Evolutionary conservation across 306 rosid species (phyloP).

Genomic region (Cucurbita argyrosperma): DNA sequence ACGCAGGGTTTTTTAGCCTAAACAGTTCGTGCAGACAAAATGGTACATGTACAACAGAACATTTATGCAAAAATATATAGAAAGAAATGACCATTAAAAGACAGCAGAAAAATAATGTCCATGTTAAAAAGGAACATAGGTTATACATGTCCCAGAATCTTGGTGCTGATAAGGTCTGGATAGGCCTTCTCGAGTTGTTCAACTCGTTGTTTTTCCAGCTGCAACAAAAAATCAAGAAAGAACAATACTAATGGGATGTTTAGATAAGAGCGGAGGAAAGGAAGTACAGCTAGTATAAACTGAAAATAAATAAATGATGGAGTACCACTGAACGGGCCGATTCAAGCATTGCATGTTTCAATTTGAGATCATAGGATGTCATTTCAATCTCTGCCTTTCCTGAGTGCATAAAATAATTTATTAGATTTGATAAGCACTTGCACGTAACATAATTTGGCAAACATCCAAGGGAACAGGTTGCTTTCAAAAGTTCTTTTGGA

Average conservation of each 20-base stretch:
- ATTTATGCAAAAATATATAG: not conserved
- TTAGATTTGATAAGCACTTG: not conserved
- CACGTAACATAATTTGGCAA: not conserved
- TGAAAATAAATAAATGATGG: constrained; percentile 2
- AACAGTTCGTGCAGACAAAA: not conserved
- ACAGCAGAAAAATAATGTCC: constrained; percentile 6
- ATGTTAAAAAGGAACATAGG: constrained; percentile 9
- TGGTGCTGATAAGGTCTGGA: constrained; percentile 84
- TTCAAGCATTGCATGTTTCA: constrained; percentile 54
- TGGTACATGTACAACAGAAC: not conserved
- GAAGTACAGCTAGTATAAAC: not conserved
- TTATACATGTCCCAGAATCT: constrained; percentile 79
- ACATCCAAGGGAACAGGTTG: not conserved
- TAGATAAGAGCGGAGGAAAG: not conserved
- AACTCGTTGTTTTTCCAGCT: constrained; percentile 66
- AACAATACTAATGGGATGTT: constrained; percentile 4
- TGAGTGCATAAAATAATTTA: constrained; percentile 21
- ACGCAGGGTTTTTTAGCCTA: not conserved
- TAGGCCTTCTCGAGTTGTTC: constrained; percentile 80
- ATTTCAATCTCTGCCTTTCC: constrained; percentile 58
- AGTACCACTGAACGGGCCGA: constrained; percentile 63
- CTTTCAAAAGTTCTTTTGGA: constrained; percentile 1
- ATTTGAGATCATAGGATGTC: constrained; percentile 46
- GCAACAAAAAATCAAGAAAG: constrained; percentile 22
- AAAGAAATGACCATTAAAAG: not conserved